Evolutionary conservation across 306 rosid species (phyloP).

Genomic region (Hippophae gyantsensis): DNA sequence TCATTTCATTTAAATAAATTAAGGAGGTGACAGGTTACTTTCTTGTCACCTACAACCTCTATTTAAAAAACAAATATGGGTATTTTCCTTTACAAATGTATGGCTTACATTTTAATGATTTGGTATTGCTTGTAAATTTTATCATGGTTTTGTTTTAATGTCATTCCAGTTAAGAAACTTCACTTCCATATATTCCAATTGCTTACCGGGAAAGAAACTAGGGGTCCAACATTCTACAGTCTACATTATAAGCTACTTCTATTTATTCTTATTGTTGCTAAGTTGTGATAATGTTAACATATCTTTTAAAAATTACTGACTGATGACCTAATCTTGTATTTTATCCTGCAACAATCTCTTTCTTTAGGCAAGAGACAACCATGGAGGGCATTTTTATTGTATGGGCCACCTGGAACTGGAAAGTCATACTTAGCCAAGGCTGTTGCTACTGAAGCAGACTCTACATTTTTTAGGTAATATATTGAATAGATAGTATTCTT

Average conservation of each 20-base stretch:
- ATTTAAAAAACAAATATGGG: no score
- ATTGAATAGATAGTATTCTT: no score
- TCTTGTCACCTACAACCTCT: no score
- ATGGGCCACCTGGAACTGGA: slow-evolving; percentile 99
- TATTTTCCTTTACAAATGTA: no score
- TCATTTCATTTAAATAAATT: no score
- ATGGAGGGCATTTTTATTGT: slow-evolving; percentile 92
- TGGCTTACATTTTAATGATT: no score
- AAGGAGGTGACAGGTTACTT: no score
- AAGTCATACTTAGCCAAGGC: slow-evolving; percentile 99
- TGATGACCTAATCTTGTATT: background rate
- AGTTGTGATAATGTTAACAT: background rate
- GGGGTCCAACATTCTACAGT: background rate
- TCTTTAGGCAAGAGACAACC: slow-evolving; percentile 87
- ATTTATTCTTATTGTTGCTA: background rate
- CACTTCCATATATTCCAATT: background rate
- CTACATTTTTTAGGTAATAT: slow-evolving; percentile 83
- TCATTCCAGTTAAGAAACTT: background rate
- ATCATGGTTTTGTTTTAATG: background rate
- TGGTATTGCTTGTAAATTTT: background rate
- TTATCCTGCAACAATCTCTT: slow-evolving; percentile 1
- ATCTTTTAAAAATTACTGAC: background rate
- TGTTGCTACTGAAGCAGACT: slow-evolving; percentile 98
- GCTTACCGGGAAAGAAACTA: background rate
- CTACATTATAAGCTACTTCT: background rate